phyloP scores from a whole-genome alignment of 1,284 basidiomycete species.

The Flammula alnicola region DNA sequence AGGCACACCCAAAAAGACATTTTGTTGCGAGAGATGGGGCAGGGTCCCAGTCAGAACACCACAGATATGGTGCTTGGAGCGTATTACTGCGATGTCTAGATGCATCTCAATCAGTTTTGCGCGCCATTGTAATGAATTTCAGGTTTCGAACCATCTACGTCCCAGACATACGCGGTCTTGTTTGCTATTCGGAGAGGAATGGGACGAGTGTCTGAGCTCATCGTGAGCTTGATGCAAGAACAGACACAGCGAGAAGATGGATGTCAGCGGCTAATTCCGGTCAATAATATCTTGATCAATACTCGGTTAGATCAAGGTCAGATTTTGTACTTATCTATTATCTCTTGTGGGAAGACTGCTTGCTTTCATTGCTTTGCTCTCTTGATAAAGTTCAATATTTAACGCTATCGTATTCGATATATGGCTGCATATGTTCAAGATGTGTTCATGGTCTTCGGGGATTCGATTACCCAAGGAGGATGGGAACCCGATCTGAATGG shows the following conservation, averaged over 20 bases:
- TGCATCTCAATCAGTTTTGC: background rate
- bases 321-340: too few relatives aligned
- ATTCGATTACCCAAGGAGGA: conserved; percentile 73
- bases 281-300: conserved; percentile 8
- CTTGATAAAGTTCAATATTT: too few relatives aligned
- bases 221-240: conserved; percentile 14
- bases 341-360: too few relatives aligned
- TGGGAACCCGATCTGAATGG: conserved; percentile 58
- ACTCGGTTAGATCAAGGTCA: too few relatives aligned
- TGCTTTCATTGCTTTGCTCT: too few relatives aligned
- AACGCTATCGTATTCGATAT: too few relatives aligned
- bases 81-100: conserved; percentile 77
- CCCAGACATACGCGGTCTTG: conserved; percentile 77
- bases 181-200: conserved; percentile 67
- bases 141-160: conserved; percentile 65
- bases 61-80: conserved; percentile 81
- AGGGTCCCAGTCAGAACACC: conserved; percentile 90
- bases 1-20: conserved; percentile 93
- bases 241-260: too few relatives aligned
- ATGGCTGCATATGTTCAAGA: conserved; percentile 69
- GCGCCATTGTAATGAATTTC: background rate
- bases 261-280: conserved; percentile 15
- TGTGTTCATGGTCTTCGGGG: conserved; percentile 74
- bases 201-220: conserved; percentile 29
- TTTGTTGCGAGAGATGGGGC: conserved; percentile 95